phyloP scores from a whole-genome alignment of 2,329 filamentous ascomycete species.

The Arthrobotrys megalospora region DNA sequence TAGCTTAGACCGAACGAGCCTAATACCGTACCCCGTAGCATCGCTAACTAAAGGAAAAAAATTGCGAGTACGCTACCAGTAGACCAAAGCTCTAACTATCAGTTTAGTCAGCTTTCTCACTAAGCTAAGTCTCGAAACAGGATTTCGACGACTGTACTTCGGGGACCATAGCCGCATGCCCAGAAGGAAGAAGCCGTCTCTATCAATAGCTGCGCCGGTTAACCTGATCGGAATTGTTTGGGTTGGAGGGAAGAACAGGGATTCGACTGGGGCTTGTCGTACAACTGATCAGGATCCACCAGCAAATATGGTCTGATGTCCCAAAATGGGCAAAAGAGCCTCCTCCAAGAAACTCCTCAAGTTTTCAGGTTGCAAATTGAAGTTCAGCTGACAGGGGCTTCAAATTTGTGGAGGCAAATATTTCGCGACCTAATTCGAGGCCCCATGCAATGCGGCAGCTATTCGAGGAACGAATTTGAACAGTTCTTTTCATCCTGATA shows the following conservation, averaged over 20 bases:
- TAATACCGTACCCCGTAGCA: not conserved
- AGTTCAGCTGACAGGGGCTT: slow-evolving; percentile 16
- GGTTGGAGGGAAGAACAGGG: not conserved
- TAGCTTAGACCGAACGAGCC: slow-evolving; percentile 11
- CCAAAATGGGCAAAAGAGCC: slow-evolving; percentile 9
- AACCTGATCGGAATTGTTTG: slow-evolving; percentile 1
- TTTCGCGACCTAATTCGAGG: slow-evolving; percentile 6
- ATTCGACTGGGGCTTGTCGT: not conserved
- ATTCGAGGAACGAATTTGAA: not conserved
- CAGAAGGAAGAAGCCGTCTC: slow-evolving; percentile 18
- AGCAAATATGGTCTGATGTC: slow-evolving; percentile 8
- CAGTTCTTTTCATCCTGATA: not conserved
- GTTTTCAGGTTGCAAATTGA: slow-evolving; percentile 7
- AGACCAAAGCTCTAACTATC: not conserved
- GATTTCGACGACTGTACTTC: slow-evolving; percentile 16
- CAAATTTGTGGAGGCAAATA: slow-evolving; percentile 28
- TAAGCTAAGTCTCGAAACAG: slow-evolving; percentile 24
- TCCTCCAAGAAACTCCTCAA: not conserved
- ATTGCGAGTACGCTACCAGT: not conserved
- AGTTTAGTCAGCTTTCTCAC: slow-evolving; percentile 12
- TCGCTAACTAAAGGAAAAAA: slow-evolving; percentile 8
- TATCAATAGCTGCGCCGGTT: not conserved
- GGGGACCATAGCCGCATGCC: not conserved
- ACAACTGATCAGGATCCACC: slow-evolving; percentile 10
- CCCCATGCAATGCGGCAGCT: slow-evolving; percentile 17